These are phyloP conservation scores for Diaporthe vexans DNA, from an alignment of 2,329 filamentous ascomycete species.

Conservation along the genomic window DNA sequence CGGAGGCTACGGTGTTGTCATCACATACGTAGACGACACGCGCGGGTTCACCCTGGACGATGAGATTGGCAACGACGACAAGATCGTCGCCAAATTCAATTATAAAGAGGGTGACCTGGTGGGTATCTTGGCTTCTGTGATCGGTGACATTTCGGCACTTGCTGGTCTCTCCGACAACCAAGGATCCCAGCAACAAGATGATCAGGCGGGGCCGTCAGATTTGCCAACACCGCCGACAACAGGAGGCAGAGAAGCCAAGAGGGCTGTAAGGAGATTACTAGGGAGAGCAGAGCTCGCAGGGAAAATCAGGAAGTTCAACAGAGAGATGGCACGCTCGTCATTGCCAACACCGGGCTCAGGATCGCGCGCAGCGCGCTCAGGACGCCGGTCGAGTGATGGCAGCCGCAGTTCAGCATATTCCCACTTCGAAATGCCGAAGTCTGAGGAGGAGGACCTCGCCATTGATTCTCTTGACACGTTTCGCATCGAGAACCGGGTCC, in stretches of 20 bases:
- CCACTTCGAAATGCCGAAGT: background rate
- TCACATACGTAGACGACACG: conserved; percentile 4
- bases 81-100: background rate
- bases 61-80: background rate
- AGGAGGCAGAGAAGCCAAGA: background rate
- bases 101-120: background rate
- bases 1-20: conserved; percentile 15
- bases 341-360: background rate
- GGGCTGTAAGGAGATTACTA: too few relatives aligned
- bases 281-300: background rate
- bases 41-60: background rate
- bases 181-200: too few relatives aligned
- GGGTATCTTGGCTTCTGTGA: background rate
- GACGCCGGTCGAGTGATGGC: background rate
- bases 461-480: background rate
- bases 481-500: conserved; percentile 1
- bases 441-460: background rate
- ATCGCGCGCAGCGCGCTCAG: too few relatives aligned
- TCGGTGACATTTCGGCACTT: too few relatives aligned
- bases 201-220: too few relatives aligned
- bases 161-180: too few relatives aligned
- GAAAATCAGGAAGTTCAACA: background rate
- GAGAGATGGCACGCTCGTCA: background rate
- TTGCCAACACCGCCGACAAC: too few relatives aligned
- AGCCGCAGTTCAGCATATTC: background rate